Conservation (phyloP, 1,284 basidiomycete species). For the Pascua sp. region DNA sequence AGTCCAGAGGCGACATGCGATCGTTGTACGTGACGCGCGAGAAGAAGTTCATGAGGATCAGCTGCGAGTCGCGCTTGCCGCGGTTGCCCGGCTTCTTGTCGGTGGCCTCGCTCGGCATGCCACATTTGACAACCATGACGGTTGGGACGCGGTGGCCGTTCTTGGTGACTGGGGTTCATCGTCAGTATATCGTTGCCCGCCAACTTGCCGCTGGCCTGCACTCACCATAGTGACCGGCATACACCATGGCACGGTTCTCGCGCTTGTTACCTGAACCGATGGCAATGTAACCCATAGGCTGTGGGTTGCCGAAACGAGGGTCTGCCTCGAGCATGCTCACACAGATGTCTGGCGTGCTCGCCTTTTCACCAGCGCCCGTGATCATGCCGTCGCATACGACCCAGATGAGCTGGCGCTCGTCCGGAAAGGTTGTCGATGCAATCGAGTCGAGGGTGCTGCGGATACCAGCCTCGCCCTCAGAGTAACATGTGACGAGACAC, state of each 20-base stretch:
- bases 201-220: background rate
- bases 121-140: conserved; percentile 96
- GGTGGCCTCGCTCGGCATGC: conserved; percentile 69
- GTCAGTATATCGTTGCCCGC: background rate
- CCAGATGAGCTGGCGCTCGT: conserved; percentile 86
- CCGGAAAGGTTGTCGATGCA: conserved; percentile 83
- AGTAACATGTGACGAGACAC: conserved; percentile 96
- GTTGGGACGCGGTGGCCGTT: conserved; percentile 84
- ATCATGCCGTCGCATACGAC: conserved; percentile 99
- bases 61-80: conserved; percentile 97
- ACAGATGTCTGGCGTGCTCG: conserved; percentile 93
- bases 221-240: conserved; percentile 95
- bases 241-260: conserved; percentile 95
- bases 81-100: conserved; percentile 97
- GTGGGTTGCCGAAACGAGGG: conserved; percentile 90
- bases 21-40: conserved; percentile 98
- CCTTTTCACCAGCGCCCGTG: conserved; percentile 91
- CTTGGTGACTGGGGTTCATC: conserved; percentile 40
- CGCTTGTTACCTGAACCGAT: conserved; percentile 85
- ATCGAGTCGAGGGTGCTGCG: conserved; percentile 90
- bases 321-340: conserved; percentile 90
- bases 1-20: conserved; percentile 95
- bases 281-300: conserved; percentile 89
- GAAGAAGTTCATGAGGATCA: conserved; percentile 99
- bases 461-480: conserved; percentile 90